phyloP scores from a whole-genome alignment of 306 rosid genomes.

The Hippophae gyantsensis region DNA sequence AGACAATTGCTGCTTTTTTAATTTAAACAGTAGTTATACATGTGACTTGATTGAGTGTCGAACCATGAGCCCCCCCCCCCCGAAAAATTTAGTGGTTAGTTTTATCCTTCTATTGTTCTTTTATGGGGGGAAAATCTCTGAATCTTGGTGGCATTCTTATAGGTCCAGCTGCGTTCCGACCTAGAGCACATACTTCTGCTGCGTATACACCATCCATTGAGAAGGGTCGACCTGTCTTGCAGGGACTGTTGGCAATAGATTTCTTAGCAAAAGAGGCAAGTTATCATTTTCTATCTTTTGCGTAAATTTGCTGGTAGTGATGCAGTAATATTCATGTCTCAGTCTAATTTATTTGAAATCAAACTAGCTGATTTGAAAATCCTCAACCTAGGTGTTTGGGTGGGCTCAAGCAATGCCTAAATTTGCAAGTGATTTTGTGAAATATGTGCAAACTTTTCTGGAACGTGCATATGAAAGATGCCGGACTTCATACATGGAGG shows the following conservation, averaged over 20 bases:
- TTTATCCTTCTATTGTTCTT: background rate
- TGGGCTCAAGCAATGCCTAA: slow-evolving; percentile 99
- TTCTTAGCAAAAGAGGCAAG: slow-evolving; percentile 86
- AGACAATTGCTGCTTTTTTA: too few species aligned
- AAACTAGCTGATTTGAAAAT: slow-evolving; percentile 14
- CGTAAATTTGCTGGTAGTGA: too few species aligned
- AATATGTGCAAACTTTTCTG: slow-evolving; percentile 90
- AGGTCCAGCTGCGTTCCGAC: slow-evolving; percentile 99
- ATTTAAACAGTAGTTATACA: too few species aligned
- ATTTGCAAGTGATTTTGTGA: slow-evolving; percentile 82
- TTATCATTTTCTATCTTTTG: background rate
- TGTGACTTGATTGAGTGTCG: slow-evolving; percentile 6
- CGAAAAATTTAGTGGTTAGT: background rate
- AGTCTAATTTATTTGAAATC: too few species aligned
- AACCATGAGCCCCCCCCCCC: background rate
- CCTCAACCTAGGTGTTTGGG: slow-evolving; percentile 74
- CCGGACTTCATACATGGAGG: slow-evolving; percentile 97
- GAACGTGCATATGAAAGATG: slow-evolving; percentile 98
- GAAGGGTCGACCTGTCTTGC: slow-evolving; percentile 95
- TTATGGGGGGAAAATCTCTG: background rate
- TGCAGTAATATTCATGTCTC: too few species aligned
- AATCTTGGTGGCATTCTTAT: slow-evolving; percentile 26
- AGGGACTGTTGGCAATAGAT: slow-evolving; percentile 93
- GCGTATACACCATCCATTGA: slow-evolving; percentile 71
- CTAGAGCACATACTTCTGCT: slow-evolving; percentile 76